Evolutionary conservation across 305 asterid genomes (phyloP), one percentile per base, ranked within the genome.

Genomic region (Stenogyne calaminthoides): DNA sequence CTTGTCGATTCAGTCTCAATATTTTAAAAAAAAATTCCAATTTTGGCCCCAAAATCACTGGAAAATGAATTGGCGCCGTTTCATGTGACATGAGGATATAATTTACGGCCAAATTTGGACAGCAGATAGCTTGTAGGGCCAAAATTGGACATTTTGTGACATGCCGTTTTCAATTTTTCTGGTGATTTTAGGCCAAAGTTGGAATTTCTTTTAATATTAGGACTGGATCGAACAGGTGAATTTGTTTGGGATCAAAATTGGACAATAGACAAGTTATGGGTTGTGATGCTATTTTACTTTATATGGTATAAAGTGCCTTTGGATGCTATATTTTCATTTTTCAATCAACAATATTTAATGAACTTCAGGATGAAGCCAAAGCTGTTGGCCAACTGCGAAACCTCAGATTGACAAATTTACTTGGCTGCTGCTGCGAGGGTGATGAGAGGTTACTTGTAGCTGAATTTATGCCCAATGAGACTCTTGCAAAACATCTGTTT

Each of bases 371-470:
- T 83, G 98, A 93, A 82, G 98, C 98, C 65, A 88, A 78, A 81
- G 80, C 92, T 65, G 98, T 93, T 80, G 98, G 98, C 73, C 96
- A 84, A 80, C 96, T 93, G 66, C 86, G 98, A 75, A 93, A 86
- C 82, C 56, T 77, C 25, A 83, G 89, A 79, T 72, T 93, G 86
- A 95, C 92, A 18, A 93, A 93, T 82, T 82, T 93, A 76, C 88
- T 93, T 49, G 98, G 98, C 70, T 91, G 98, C 85, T 91, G 98
- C 86, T 86, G 90, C 58, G 98, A 93, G 80, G 98, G 98, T 66
- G 98, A 91, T 44, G 98, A 93, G 79, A 91, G 98, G 86, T 81
- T 93, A 82, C 91, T 93, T 67, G 84, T 93, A 68, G 91, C 98
- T 52, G 97, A 93, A 80, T 93, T 93, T 80, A 93, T 93, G 98